Evolutionary conservation across 2,329 filamentous ascomycete genomes (phyloP).

Genomic region (Aspergillus alliaceus): DNA sequence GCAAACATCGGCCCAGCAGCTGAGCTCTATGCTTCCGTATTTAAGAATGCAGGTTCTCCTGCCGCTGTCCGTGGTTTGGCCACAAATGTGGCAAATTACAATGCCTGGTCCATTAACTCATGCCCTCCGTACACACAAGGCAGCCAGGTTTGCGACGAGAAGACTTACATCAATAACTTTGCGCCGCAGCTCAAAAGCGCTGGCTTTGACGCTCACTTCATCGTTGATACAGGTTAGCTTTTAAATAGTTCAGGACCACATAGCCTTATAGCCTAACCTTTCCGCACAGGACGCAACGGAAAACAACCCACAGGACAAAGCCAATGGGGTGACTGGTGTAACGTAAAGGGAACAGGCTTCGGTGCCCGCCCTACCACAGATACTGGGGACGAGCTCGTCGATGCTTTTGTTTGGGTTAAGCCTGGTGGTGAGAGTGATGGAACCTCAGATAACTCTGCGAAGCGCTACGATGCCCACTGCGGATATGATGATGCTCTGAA

Average conservation of each 20-base stretch:
- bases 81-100: slow-evolving; percentile 62
- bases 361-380: slow-evolving; percentile 63
- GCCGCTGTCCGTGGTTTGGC: slow-evolving; percentile 53
- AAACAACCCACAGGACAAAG: slow-evolving; percentile 59
- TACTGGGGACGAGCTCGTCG: slow-evolving; percentile 59
- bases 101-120: slow-evolving; percentile 50
- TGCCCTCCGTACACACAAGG: slow-evolving; percentile 47
- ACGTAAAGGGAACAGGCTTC: slow-evolving; percentile 63
- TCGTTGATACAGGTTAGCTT: slow-evolving; percentile 51
- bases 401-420: slow-evolving; percentile 72
- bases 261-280: not conserved
- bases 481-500: slow-evolving; percentile 55
- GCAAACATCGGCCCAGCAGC: slow-evolving; percentile 58
- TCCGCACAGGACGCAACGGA: slow-evolving; percentile 55
- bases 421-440: slow-evolving; percentile 60
- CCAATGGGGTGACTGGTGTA: slow-evolving; percentile 68
- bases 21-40: slow-evolving; percentile 49
- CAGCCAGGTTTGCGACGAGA: slow-evolving; percentile 55
- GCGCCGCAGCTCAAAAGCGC: slow-evolving; percentile 48
- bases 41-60: slow-evolving; percentile 48
- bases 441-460: slow-evolving; percentile 50
- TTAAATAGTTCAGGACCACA: not conserved
- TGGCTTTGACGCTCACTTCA: slow-evolving; percentile 57
- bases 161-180: slow-evolving; percentile 53
- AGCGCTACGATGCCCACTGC: slow-evolving; percentile 57